Conservation (phyloP, 352 stramenopile species). For the Blastocystis sp. region DNA sequence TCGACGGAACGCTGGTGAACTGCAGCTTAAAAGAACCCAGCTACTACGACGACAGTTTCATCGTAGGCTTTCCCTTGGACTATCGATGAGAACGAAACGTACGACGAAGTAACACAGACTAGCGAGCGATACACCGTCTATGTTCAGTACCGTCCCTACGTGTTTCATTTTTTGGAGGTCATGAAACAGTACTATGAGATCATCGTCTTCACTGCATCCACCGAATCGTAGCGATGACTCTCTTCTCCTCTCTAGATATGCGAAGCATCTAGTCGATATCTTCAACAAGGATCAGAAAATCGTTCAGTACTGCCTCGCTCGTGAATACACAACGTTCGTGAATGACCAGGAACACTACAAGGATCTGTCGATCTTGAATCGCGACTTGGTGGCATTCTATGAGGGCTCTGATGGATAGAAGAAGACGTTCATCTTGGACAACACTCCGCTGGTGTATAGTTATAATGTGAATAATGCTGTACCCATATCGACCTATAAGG, state of each 20-base stretch:
- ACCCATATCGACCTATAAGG: constrained; percentile 1
- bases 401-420: background rate
- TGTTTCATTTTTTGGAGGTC: constrained; percentile 86
- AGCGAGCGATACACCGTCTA: constrained; percentile 87
- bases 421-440: constrained; percentile 25
- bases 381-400: background rate
- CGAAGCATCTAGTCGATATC: background rate
- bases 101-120: constrained; percentile 67
- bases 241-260: background rate
- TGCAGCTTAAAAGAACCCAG: constrained; percentile 87
- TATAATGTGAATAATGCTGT: constrained; percentile 45
- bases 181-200: constrained; percentile 89
- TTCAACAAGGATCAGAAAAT: constrained; percentile 18
- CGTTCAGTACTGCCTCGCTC: background rate
- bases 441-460: constrained; percentile 3
- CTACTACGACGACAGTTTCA: constrained; percentile 89
- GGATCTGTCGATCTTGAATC: background rate
- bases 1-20: constrained; percentile 97
- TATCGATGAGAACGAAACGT: background rate
- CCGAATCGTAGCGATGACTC: background rate
- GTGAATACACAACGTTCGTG: constrained; percentile 27
- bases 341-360: background rate
- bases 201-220: constrained; percentile 91
- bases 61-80: constrained; percentile 73
- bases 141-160: constrained; percentile 86